A percentile compares a stretch with the other conserved stretches of the same genome.
Conservation (phyloP, 73 alveolate genomes). For the Paramecium tetraurelia region DNA sequence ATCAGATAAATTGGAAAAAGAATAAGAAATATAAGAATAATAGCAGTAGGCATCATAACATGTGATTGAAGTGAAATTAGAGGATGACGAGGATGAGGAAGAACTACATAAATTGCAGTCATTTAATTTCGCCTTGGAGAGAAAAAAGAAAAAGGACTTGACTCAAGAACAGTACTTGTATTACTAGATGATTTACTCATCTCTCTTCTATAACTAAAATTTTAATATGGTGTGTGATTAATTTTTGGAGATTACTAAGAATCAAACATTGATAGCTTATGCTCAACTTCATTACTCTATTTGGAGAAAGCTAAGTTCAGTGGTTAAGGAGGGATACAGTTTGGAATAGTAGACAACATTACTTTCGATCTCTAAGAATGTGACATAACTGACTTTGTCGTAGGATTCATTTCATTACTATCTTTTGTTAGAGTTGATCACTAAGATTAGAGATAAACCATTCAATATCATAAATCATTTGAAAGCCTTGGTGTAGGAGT, state of each 20-base stretch:
- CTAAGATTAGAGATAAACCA: not conserved
- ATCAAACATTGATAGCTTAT: not conserved
- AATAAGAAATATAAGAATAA: not conserved
- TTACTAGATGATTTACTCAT: not conserved
- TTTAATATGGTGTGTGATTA: not conserved
- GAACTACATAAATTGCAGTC: not conserved
- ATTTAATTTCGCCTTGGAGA: not conserved
- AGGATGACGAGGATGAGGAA: not conserved
- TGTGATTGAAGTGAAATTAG: not conserved
- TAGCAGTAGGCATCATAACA: not conserved
- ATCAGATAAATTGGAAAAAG: not conserved
- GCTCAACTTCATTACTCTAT: not conserved
- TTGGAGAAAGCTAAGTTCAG: not conserved
- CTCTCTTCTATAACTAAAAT: not conserved
- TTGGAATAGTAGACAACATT: not conserved
- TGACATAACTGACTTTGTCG: not conserved
- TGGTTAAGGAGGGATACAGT: not conserved
- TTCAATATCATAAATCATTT: not conserved
- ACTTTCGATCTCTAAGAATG: not conserved
- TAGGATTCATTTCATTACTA: not conserved
- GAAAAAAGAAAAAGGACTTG: not conserved
- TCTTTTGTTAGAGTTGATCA: not conserved
- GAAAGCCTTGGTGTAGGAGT: not conserved
- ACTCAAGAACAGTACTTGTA: not conserved
- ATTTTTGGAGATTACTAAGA: not conserved